Conservation (phyloP, 345 rosid genomes). For the Aquilaria yunnanensis region DNA sequence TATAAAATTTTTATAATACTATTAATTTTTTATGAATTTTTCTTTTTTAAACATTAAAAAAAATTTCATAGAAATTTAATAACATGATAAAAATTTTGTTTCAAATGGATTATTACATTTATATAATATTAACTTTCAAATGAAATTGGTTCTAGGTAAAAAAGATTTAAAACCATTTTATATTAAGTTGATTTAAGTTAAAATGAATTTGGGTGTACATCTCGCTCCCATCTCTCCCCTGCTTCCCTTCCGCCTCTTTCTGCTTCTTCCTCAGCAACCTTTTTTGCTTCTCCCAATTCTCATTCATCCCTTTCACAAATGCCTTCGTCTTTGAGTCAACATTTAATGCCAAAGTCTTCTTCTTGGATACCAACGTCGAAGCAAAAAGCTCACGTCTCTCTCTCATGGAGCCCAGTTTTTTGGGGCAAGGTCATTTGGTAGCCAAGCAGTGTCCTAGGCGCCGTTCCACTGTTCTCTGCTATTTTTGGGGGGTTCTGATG, state of each 20-base stretch:
- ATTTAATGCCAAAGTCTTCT: conserved; percentile 21
- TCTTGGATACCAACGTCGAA: conserved; percentile 11
- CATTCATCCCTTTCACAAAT: conserved; percentile 88
- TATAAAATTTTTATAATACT: too few relatives aligned
- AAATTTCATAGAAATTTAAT: too few relatives aligned
- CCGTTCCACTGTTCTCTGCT: conserved; percentile 83
- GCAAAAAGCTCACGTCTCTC: conserved; percentile 61
- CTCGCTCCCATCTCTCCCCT: conserved; percentile 18
- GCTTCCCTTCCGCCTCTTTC: conserved; percentile 18
- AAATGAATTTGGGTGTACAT: too few relatives aligned
- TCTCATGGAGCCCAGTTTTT: conserved; percentile 75
- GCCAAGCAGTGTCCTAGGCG: conserved; percentile 91
- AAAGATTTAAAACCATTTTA: too few relatives aligned
- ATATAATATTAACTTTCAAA: too few relatives aligned
- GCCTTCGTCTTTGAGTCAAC: conserved; percentile 73
- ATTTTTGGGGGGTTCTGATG: conserved; percentile 26
- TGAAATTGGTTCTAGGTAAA: too few relatives aligned
- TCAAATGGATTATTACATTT: too few relatives aligned
- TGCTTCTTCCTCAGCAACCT: conserved; percentile 23
- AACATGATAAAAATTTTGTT: too few relatives aligned
- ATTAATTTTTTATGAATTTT: too few relatives aligned
- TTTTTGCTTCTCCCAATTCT: conserved; percentile 76
- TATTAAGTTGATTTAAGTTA: too few relatives aligned
- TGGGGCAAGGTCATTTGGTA: conserved; percentile 60
- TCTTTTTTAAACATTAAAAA: too few relatives aligned